Conservation (phyloP, 441 rosid species). For the Brassica hybrid region DNA sequence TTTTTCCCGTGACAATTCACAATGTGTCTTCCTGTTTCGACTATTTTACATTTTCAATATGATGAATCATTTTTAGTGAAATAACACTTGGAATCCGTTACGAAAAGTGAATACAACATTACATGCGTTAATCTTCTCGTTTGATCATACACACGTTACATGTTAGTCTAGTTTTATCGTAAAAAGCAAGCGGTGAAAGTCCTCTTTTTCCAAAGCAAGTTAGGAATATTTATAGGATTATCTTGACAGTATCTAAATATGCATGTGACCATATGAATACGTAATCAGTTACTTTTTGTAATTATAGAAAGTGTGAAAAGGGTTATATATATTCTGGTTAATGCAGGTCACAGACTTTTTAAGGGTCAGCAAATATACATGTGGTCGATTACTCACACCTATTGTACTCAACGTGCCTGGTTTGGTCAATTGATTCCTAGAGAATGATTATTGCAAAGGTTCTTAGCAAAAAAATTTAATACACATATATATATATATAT, state of each 20-base stretch:
- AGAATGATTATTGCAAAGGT: too few species aligned
- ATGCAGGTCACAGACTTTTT: slow-evolving; percentile 21
- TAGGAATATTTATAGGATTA: background rate
- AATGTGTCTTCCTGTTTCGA: background rate
- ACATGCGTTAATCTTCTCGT: background rate
- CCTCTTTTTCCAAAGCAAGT: background rate
- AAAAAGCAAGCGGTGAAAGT: slow-evolving; percentile 5
- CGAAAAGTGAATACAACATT: background rate
- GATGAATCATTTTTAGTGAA: background rate
- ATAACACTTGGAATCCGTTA: background rate
- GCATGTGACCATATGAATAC: background rate
- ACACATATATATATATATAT: too few species aligned
- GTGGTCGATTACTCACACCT: slow-evolving; percentile 39
- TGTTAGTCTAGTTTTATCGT: background rate
- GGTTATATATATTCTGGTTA: too few species aligned
- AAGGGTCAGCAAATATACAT: slow-evolving; percentile 34
- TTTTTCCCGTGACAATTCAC: slow-evolving; percentile 5
- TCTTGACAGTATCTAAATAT: background rate
- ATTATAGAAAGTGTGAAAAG: background rate
- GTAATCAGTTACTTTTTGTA: background rate
- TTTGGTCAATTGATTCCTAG: slow-evolving; percentile 8
- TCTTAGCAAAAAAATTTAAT: too few species aligned
- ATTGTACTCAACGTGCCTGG: slow-evolving; percentile 28
- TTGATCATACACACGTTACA: background rate
- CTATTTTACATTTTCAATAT: background rate